Evolutionary conservation across 108 stramenopile genomes (phyloP).

Genomic region (Cyclotella sp.): DNA sequence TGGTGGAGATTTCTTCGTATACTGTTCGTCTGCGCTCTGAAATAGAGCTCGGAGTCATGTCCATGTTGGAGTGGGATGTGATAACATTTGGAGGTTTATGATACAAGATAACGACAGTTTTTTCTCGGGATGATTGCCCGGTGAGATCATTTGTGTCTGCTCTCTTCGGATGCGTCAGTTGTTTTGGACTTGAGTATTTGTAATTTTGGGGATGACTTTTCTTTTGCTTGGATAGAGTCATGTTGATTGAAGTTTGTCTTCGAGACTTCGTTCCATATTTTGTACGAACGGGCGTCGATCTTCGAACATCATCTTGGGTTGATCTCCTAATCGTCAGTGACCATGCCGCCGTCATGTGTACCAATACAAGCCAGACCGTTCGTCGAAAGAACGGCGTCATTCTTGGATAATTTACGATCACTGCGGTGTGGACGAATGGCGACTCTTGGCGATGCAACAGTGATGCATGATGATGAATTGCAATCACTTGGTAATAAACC

Average conservation of each 20-base stretch:
- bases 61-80: constrained; percentile 66
- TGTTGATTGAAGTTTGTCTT: background rate
- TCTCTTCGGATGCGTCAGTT: background rate
- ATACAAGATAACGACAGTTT: constrained; percentile 68
- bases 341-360: too few relatives aligned
- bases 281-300: too few relatives aligned
- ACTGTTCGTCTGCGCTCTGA: constrained; percentile 45
- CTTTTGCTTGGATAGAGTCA: background rate
- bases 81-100: constrained; percentile 70
- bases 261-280: too few relatives aligned
- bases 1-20: constrained; percentile 60
- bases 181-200: background rate
- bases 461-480: too few relatives aligned
- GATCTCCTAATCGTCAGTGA: too few relatives aligned
- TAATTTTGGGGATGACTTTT: background rate
- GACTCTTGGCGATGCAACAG: too few relatives aligned
- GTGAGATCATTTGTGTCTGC: background rate
- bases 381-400: too few relatives aligned
- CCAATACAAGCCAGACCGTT: too few relatives aligned
- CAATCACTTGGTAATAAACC: too few relatives aligned
- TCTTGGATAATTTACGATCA: too few relatives aligned
- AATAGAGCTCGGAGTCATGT: constrained; percentile 29
- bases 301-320: too few relatives aligned
- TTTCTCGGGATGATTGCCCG: constrained; percentile 33
- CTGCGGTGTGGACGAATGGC: too few relatives aligned